Conservation (phyloP, 768 basidiomycete species). For the Macrolepiota fuliginosa region DNA sequence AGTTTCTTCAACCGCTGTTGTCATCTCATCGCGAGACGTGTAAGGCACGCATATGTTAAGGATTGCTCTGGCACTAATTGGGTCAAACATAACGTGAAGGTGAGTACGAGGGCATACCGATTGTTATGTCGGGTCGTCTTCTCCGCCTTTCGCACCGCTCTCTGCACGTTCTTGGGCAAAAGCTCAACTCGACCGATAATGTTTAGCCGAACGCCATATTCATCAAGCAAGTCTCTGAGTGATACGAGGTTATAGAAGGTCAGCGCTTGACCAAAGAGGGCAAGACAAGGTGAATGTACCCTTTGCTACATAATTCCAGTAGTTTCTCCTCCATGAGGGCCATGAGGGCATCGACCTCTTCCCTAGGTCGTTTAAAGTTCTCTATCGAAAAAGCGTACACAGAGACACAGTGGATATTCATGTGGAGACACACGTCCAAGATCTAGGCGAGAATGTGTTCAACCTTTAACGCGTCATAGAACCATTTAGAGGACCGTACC, state of each 20-base stretch:
- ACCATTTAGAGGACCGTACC: conserved; percentile 43
- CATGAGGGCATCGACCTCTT: conserved; percentile 90
- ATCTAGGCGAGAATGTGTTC: conserved; percentile 44
- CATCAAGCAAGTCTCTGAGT: conserved; percentile 70
- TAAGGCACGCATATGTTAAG: conserved; percentile 95
- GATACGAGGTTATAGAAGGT: neutral
- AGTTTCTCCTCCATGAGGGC: conserved; percentile 75
- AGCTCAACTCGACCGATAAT: conserved; percentile 74
- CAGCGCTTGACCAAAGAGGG: neutral
- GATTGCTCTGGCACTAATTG: conserved; percentile 55
- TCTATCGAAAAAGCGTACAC: conserved; percentile 99
- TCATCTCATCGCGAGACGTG: conserved; percentile 88
- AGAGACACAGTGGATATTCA: conserved; percentile 82
- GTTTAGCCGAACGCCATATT: conserved; percentile 82
- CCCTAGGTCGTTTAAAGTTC: conserved; percentile 86
- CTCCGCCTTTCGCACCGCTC: conserved; percentile 70
- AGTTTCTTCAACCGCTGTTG: conserved; percentile 64
- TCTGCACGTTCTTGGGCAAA: conserved; percentile 75
- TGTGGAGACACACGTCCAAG: conserved; percentile 77
- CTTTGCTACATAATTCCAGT: conserved; percentile 73
- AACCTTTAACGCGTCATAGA: neutral
- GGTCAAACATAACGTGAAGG: neutral
- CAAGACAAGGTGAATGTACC: conserved; percentile 48
- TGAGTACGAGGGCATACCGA: conserved; percentile 40
- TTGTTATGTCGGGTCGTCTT: conserved; percentile 71